Percentiles rank a stretch among this genome's conserved stretches.
Evolutionary conservation across 345 rosid species (phyloP).

Genomic region (Moringa oleifera): DNA sequence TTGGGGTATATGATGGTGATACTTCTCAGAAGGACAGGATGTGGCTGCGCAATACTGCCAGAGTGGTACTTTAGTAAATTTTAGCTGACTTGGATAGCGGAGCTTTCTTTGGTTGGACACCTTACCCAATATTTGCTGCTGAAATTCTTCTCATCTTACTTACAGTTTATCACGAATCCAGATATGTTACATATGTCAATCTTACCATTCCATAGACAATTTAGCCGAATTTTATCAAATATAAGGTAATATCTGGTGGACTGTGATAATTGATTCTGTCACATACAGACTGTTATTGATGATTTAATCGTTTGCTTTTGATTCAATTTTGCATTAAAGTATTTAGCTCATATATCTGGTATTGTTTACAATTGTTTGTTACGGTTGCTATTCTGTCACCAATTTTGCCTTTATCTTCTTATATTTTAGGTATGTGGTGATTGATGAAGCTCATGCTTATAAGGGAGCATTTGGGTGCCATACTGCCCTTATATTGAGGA

Average conservation of each 20-base stretch:
- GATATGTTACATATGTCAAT: constrained; percentile 92
- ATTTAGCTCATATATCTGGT: not conserved
- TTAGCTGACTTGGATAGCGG: constrained; percentile 13
- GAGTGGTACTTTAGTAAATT: constrained; percentile 54
- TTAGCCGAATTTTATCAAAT: constrained; percentile 69
- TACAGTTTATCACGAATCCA: constrained; percentile 96
- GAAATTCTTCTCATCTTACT: constrained; percentile 16
- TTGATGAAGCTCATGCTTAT: constrained; percentile 95
- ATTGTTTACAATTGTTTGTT: not conserved
- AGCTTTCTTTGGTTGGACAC: constrained; percentile 13
- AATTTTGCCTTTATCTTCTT: constrained; percentile 13
- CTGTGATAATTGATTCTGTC: not conserved
- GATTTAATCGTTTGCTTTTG: not conserved
- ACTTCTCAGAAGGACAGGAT: constrained; percentile 60
- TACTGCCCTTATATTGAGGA: constrained; percentile 88
- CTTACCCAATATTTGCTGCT: constrained; percentile 15
- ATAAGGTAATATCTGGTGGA: constrained; percentile 48
- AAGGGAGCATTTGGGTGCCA: constrained; percentile 99
- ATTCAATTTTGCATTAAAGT: not conserved
- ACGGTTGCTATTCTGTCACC: not conserved
- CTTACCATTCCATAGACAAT: constrained; percentile 72
- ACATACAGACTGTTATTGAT: not conserved
- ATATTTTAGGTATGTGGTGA: constrained; percentile 60
- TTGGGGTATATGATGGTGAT: constrained; percentile 94
- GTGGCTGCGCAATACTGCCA: constrained; percentile 64